These are phyloP conservation scores for Eutrema yunnanense DNA, from an alignment of 345 rosid species.

Conservation along the genomic window DNA sequence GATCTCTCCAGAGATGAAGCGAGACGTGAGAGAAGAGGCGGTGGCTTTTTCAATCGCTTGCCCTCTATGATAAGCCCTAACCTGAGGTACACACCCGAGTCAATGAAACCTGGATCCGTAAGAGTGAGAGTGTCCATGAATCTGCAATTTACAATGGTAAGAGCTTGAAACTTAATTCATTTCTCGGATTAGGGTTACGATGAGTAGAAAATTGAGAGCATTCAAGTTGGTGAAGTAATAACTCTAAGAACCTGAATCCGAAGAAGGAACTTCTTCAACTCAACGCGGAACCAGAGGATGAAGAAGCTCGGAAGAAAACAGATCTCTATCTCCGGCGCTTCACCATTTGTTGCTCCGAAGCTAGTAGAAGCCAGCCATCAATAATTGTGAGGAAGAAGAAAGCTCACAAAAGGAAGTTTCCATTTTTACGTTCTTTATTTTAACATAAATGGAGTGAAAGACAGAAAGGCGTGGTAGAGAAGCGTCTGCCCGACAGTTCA, in stretches of 20 bases:
- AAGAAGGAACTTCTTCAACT: background rate
- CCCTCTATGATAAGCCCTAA: constrained; percentile 52
- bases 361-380: background rate
- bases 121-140: constrained; percentile 44
- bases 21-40: constrained; percentile 46
- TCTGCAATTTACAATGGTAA: background rate
- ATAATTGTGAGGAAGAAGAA: background rate
- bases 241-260: background rate
- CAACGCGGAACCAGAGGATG: background rate
- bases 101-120: constrained; percentile 27
- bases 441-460: background rate
- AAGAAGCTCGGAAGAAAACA: constrained; percentile 10
- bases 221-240: constrained; percentile 19
- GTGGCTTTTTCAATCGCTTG: constrained; percentile 41
- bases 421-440: constrained; percentile 2
- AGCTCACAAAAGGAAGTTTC: background rate
- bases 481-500: constrained; percentile 6
- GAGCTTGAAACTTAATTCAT: background rate
- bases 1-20: constrained; percentile 60
- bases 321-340: constrained; percentile 23
- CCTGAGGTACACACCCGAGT: constrained; percentile 40
- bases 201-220: background rate
- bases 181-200: background rate
- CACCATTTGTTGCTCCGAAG: constrained; percentile 14
- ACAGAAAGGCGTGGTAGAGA: background rate